Percentiles rank a stretch among this genome's conserved stretches.
Evolutionary conservation across 148 eudicot genomes (phyloP).

Genomic region (Beta vulgaris): DNA sequence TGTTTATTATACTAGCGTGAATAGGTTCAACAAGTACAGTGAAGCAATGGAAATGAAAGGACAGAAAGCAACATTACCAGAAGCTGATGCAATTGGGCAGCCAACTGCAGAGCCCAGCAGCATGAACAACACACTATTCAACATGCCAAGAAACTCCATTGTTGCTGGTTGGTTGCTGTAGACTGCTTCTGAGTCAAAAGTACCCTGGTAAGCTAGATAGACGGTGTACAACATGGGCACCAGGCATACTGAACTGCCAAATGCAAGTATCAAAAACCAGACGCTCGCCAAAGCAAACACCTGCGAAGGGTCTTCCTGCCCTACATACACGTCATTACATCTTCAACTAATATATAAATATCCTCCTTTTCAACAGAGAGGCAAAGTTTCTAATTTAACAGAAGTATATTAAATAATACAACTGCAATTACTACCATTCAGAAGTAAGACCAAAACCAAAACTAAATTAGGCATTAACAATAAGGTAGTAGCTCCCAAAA

Average conservation of each 20-base stretch:
- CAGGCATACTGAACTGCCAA: constrained; percentile 69
- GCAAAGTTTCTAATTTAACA: neutral
- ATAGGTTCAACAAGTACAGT: neutral
- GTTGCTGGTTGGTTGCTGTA: constrained; percentile 41
- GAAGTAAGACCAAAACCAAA: neutral
- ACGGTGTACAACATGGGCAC: constrained; percentile 65
- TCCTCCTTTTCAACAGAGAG: neutral
- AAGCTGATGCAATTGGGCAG: constrained; percentile 83
- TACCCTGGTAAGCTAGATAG: constrained; percentile 63
- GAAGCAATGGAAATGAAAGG: neutral
- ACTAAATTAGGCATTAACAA: neutral
- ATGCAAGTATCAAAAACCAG: constrained; percentile 83
- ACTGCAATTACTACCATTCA: no score
- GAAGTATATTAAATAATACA: neutral
- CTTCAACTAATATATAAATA: constrained; percentile 39
- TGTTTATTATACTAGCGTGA: neutral
- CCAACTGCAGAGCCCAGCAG: constrained; percentile 72
- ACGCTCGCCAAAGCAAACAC: constrained; percentile 83
- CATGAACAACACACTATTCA: constrained; percentile 60
- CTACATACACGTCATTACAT: constrained; percentile 79
- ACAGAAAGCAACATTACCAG: constrained; percentile 52
- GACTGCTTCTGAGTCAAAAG: constrained; percentile 43
- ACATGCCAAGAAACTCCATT: constrained; percentile 40
- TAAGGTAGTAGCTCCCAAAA: neutral
- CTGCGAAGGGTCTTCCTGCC: constrained; percentile 99